These are phyloP conservation scores for Neoboletus brunneissimus DNA, from an alignment of 768 basidiomycete species.

Conservation along the genomic window DNA sequence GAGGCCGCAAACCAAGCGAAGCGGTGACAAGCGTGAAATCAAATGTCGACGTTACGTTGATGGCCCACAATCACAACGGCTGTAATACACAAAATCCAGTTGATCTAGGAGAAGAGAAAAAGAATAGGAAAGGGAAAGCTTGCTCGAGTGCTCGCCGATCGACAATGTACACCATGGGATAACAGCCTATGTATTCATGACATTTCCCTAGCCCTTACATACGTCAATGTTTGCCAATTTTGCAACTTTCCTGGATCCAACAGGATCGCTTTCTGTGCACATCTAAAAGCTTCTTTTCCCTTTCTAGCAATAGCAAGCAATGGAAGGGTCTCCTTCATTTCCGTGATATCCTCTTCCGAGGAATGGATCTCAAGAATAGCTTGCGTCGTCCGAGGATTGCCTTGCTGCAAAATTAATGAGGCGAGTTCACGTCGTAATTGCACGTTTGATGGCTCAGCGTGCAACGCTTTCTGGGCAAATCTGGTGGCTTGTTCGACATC, in stretches of 20 bases:
- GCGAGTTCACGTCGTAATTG: conserved; percentile 56
- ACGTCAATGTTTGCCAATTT: conserved; percentile 62
- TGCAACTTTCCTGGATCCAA: conserved; percentile 44
- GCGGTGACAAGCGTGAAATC: conserved; percentile 25
- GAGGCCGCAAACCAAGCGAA: conserved; percentile 43
- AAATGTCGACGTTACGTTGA: background rate
- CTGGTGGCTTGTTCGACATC: conserved; percentile 48
- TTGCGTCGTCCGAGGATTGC: conserved; percentile 39
- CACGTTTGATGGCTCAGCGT: conserved; percentile 50
- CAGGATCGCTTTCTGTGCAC: conserved; percentile 64
- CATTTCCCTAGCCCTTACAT: conserved; percentile 38
- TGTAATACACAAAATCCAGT: background rate
- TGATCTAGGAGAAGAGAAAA: background rate
- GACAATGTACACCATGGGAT: background rate
- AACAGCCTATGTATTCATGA: conserved; percentile 18
- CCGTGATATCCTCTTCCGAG: conserved; percentile 33
- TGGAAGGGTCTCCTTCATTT: conserved; percentile 42
- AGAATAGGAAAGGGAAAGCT: background rate
- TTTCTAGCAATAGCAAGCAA: conserved; percentile 49
- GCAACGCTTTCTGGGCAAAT: conserved; percentile 55
- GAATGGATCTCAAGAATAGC: conserved; percentile 43
- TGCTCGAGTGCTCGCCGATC: background rate
- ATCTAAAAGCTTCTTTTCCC: conserved; percentile 34
- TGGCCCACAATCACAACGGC: background rate
- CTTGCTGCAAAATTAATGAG: conserved; percentile 49